Evolutionary conservation across 495 filamentous ascomycete genomes (phyloP).

Genomic region (Parachaetomium inaequale): DNA sequence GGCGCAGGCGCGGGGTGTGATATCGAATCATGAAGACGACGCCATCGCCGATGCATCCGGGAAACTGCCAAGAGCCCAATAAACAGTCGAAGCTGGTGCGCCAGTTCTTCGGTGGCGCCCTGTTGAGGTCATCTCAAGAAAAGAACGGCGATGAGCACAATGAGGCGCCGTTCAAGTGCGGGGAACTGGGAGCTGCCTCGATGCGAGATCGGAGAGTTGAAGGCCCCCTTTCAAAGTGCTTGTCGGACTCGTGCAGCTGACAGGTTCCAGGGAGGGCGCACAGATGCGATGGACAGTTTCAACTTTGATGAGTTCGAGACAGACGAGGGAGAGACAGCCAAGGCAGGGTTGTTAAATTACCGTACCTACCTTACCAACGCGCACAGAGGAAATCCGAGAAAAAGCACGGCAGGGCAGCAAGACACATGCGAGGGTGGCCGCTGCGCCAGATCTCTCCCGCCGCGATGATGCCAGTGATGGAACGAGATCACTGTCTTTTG

Average conservation of each 20-base stretch:
- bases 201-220: neutral
- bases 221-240: neutral
- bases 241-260: neutral
- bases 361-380: neutral
- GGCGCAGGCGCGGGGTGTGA: neutral
- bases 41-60: neutral
- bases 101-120: neutral
- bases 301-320: slow-evolving; percentile 8
- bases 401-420: neutral
- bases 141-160: neutral
- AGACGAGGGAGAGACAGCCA: neutral
- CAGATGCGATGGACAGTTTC: neutral
- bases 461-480: too few relatives aligned
- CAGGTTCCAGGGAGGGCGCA: neutral
- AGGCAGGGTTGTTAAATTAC: neutral
- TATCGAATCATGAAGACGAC: neutral
- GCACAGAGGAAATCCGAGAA: neutral
- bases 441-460: neutral
- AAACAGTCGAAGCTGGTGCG: neutral
- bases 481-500: neutral
- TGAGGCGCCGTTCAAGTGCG: neutral
- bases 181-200: neutral
- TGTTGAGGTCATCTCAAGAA: neutral
- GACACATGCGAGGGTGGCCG: neutral
- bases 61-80: neutral